Conservation (phyloP, 1,284 basidiomycete genomes). For the Ustilago sp. region DNA sequence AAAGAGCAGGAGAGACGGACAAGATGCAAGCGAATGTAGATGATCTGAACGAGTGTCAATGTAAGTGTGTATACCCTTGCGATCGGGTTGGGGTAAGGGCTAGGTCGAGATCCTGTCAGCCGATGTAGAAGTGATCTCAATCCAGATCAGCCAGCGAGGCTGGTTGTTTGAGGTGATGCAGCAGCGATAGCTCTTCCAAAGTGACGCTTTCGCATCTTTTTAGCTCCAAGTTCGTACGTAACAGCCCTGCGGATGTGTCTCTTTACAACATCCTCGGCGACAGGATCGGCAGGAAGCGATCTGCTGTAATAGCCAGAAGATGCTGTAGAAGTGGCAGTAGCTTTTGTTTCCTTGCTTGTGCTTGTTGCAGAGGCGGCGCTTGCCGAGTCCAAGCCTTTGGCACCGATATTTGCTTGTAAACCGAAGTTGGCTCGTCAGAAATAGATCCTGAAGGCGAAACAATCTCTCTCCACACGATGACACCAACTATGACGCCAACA, state of each 20-base stretch:
- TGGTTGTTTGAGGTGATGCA: neutral
- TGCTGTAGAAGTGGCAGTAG: conserved; percentile 14
- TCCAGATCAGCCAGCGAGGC: conserved; percentile 8
- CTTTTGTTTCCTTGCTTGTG: conserved; percentile 15
- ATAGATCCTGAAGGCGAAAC: conserved; percentile 30
- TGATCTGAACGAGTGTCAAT: neutral
- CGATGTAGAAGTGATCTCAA: neutral
- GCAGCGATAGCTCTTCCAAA: conserved; percentile 23
- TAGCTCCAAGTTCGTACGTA: conserved; percentile 9
- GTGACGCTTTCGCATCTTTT: conserved; percentile 30
- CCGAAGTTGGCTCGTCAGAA: conserved; percentile 27
- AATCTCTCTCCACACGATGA: conserved; percentile 63
- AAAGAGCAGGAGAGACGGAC: conserved; percentile 8
- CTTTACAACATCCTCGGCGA: conserved; percentile 11
- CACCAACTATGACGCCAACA: conserved; percentile 55
- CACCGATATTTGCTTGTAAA: conserved; percentile 50
- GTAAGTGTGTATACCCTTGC: neutral
- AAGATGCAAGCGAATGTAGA: conserved; percentile 7
- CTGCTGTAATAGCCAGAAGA: conserved; percentile 13
- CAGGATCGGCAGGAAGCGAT: conserved; percentile 14
- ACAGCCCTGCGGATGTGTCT: conserved; percentile 20
- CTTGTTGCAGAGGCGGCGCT: conserved; percentile 17
- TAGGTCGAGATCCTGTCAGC: neutral
- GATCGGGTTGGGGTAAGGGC: neutral
- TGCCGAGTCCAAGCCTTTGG: neutral